phyloP scores from a whole-genome alignment of 2,329 filamentous ascomycete species.

The Neurospora crassa region DNA sequence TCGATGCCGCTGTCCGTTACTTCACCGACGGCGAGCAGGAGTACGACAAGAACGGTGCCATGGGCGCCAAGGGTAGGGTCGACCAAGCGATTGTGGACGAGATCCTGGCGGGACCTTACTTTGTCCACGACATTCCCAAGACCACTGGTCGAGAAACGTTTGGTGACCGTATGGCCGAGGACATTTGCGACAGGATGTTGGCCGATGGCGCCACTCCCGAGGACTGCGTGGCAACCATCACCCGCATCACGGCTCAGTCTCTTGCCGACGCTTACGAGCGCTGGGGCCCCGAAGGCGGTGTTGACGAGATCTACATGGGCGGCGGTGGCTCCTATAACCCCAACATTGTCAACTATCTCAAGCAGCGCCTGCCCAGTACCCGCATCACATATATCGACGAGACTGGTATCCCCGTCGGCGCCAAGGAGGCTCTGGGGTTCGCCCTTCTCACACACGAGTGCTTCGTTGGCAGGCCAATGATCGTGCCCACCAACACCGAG shows the following conservation, averaged over 20 bases:
- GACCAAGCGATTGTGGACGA: conserved; percentile 1
- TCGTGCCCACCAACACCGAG: not conserved
- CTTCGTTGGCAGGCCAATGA: not conserved
- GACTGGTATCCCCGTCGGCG: not conserved
- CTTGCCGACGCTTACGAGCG: conserved; percentile 1
- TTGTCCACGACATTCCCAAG: conserved; percentile 1
- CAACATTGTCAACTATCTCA: conserved; percentile 1
- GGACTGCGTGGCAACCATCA: conserved; percentile 3
- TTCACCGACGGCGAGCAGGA: conserved; percentile 1
- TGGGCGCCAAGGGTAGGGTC: conserved; percentile 1
- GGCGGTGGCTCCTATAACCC: conserved; percentile 1
- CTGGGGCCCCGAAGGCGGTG: conserved; percentile 1
- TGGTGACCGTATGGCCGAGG: conserved; percentile 3
- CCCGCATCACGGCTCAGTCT: not conserved
- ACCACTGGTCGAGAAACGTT: conserved; percentile 1
- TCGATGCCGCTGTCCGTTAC: not conserved
- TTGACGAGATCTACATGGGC: conserved; percentile 3
- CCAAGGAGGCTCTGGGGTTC: not conserved
- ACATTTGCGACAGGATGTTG: conserved; percentile 2
- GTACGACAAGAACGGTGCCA: conserved; percentile 1
- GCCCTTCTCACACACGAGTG: not conserved
- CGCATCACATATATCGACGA: conserved; percentile 2
- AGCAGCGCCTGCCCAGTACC: not conserved
- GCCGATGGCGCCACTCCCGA: not conserved
- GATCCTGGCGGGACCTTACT: conserved; percentile 1